These are phyloP conservation scores for Ichthyophonus hoferi DNA, from an alignment of 208 protist species.

Conservation along the genomic window DNA sequence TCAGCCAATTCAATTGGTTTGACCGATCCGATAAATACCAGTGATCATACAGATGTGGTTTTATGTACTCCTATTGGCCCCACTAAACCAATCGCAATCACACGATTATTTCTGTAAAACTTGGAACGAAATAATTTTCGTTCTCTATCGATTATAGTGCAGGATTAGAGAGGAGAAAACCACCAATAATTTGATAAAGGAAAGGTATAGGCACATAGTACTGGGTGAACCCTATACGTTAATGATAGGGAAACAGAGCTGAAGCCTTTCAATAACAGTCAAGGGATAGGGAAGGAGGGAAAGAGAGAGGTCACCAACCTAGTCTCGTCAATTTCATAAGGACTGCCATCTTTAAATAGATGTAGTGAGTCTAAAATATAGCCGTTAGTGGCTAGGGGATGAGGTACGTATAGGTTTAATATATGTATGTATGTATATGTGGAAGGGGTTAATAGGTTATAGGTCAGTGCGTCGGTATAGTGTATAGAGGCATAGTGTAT, in stretches of 20 bases:
- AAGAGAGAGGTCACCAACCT: neutral
- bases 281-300: too few relatives aligned
- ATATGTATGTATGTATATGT: neutral
- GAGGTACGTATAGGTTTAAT: neutral
- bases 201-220: neutral
- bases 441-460: too few relatives aligned
- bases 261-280: neutral
- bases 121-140: too few relatives aligned
- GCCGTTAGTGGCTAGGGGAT: neutral
- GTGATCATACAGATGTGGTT: too few relatives aligned
- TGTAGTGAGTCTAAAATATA: slow-evolving; percentile 4
- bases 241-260: neutral
- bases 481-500: too few relatives aligned
- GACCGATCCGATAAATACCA: too few relatives aligned
- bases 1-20: too few relatives aligned
- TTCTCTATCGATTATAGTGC: too few relatives aligned
- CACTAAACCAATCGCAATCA: too few relatives aligned
- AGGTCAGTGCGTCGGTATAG: too few relatives aligned
- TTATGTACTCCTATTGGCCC: too few relatives aligned
- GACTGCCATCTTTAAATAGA: slow-evolving; percentile 31
- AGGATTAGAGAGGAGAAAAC: neutral
- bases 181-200: neutral
- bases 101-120: too few relatives aligned
- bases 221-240: neutral
- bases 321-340: slow-evolving; percentile 36